Evolutionary conservation across 306 rosid species (phyloP).

Genomic region (Prunus dulcis): DNA sequence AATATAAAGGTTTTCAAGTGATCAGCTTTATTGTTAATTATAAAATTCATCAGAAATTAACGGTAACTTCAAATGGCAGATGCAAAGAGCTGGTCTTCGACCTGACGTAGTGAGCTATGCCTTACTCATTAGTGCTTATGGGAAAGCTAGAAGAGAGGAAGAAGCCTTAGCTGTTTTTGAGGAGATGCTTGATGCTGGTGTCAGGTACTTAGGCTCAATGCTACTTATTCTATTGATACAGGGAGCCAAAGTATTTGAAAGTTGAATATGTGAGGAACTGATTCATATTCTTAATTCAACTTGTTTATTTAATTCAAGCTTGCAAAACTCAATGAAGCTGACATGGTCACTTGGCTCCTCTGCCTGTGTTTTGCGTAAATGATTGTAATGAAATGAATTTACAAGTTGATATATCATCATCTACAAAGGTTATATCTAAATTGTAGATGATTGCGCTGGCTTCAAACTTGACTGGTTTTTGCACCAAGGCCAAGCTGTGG

Average conservation of each 20-base stretch:
- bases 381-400: not conserved
- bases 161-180: slow-evolving; percentile 98
- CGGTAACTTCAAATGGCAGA: slow-evolving; percentile 60
- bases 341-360: not conserved
- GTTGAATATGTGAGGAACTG: not conserved
- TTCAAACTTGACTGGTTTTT: too few relatives aligned
- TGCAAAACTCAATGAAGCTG: not conserved
- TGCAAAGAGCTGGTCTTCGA: slow-evolving; percentile 89
- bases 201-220: slow-evolving; percentile 52
- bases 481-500: too few relatives aligned
- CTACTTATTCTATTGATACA: not conserved
- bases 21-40: not conserved
- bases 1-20: not conserved
- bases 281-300: not conserved
- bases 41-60: slow-evolving; percentile 42
- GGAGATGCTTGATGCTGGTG: slow-evolving; percentile 97
- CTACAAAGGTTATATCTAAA: too few relatives aligned
- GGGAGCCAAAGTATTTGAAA: not conserved
- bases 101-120: slow-evolving; percentile 97
- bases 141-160: slow-evolving; percentile 95
- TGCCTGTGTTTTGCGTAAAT: not conserved
- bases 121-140: slow-evolving; percentile 78
- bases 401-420: not conserved
- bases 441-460: too few relatives aligned
- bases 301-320: not conserved